These are phyloP conservation scores for Caryopteris hybrid DNA, from an alignment of 305 asterid genomes.

Conservation along the genomic window DNA sequence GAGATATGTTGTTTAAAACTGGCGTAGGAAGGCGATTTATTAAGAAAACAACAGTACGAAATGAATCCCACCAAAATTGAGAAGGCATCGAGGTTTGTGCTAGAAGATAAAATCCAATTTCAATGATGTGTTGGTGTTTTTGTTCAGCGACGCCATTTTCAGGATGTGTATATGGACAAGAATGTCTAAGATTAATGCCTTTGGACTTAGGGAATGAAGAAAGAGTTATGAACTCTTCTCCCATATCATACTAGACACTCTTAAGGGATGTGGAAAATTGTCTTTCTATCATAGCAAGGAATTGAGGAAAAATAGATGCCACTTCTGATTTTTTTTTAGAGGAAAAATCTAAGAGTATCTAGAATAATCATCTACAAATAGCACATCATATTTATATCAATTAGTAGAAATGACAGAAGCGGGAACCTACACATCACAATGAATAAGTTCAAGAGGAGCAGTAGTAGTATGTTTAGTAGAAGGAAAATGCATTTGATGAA, in stretches of 20 bases:
- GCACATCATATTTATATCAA: background rate
- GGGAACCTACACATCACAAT: background rate
- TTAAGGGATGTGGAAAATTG: background rate
- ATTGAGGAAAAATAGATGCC: background rate
- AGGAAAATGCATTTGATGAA: background rate
- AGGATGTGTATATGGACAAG: background rate
- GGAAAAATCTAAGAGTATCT: background rate
- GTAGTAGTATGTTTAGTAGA: background rate
- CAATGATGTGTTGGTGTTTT: background rate
- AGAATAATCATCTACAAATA: background rate
- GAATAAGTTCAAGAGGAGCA: background rate
- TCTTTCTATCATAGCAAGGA: background rate
- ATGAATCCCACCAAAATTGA: background rate
- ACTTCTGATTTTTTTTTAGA: background rate
- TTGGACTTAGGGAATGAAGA: accelerated
- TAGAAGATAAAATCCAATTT: background rate
- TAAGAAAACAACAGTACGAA: background rate
- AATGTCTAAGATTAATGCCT: background rate
- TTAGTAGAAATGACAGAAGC: too few species aligned
- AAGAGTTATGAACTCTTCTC: background rate
- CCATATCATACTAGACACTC: background rate
- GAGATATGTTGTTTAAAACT: accelerated
- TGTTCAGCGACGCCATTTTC: background rate
- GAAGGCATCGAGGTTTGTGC: background rate
- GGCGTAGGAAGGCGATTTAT: background rate